Evolutionary conservation across 208 protist species (phyloP), one percentile per base, ranked within the genome.

Genomic region (Naegleria gruberi): DNA sequence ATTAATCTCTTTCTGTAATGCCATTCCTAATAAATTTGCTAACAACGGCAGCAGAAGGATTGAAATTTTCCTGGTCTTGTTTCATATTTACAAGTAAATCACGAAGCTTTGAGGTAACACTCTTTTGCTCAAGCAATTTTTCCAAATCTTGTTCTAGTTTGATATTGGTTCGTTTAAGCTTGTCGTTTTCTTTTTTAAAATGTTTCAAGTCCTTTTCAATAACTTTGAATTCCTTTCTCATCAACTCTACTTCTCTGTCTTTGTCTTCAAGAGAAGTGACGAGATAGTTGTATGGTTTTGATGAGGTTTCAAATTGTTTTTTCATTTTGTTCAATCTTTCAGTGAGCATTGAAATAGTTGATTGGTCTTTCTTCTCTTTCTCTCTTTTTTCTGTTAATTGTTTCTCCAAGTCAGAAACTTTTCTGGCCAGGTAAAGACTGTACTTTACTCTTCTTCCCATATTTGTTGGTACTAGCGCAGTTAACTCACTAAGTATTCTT

Each of bases 201-300:
- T 40, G 12, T 55, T 55, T 45, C 7, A 87, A 41, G 17, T 87
- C 44, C 7, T 45, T 55, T 37, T 87, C 83, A 0, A 46, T n/a
- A 5, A 19, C 37, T 40, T n/a, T 37, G 5, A 55, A 0, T 5
- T 55, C 15, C 37, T 42, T 87, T 6, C n/a, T 46, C 0, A 40
- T 3, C 12, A 6, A 10, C 12, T 87, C 83, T 6, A 87, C 6
- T 87, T 87, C 43, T 41, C 55, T 87, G 6, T 87, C 83, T 43
- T 55, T 87, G 4, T 55, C 43, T 40, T 87, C 83, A 0, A 87
- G 51, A 0, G 83, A 30, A n/a, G 15, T 55, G 0, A 87, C 43
- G 4, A 87, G 44, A 55, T 87, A 87, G 44, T 87, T 87, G 44
- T 87, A 87, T 10, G 83, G 83, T 87, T 87, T 42, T 23, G 41